Percentiles rank a stretch among this genome's conserved stretches.
These are phyloP conservation scores for Gossypium raimondii DNA, from an alignment of 345 rosid genomes.

Conservation along the genomic window DNA sequence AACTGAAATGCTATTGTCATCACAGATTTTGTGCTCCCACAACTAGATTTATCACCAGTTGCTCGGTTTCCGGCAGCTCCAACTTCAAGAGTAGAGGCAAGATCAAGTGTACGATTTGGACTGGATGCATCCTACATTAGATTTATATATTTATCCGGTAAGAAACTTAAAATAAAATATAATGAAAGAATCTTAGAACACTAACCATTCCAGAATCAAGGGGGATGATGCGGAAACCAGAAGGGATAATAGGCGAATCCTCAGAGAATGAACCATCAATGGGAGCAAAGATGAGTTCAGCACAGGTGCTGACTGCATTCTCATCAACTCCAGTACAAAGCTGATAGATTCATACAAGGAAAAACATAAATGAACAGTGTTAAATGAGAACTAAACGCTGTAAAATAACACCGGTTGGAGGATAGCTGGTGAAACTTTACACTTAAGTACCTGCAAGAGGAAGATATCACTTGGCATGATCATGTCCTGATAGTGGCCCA, in stretches of 20 bases:
- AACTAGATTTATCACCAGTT: conserved; percentile 53
- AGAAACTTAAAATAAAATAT: neutral
- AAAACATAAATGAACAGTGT: neutral
- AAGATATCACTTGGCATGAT: conserved; percentile 87
- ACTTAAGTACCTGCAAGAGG: conserved; percentile 72
- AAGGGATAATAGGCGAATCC: conserved; percentile 91
- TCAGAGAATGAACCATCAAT: conserved; percentile 94
- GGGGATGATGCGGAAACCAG: conserved; percentile 94
- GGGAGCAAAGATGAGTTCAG: conserved; percentile 91
- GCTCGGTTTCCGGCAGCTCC: conserved; percentile 55
- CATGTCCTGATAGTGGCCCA: conserved; percentile 79
- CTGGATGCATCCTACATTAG: conserved; percentile 62
- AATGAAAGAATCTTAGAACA: conserved; percentile 14
- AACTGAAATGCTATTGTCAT: conserved; percentile 96
- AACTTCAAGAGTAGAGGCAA: conserved; percentile 87
- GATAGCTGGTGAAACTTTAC: neutral
- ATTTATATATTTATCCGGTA: neutral
- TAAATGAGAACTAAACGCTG: neutral
- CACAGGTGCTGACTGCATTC: conserved; percentile 74
- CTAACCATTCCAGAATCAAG: conserved; percentile 74
- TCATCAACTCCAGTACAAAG: conserved; percentile 94
- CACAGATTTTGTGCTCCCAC: conserved; percentile 67
- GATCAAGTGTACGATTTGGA: conserved; percentile 91
- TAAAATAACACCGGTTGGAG: neutral
- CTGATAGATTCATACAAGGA: conserved; percentile 33